Base-by-base conservation (phyloP, 345 rosid species). In the Jatropha curcas region DNA sequence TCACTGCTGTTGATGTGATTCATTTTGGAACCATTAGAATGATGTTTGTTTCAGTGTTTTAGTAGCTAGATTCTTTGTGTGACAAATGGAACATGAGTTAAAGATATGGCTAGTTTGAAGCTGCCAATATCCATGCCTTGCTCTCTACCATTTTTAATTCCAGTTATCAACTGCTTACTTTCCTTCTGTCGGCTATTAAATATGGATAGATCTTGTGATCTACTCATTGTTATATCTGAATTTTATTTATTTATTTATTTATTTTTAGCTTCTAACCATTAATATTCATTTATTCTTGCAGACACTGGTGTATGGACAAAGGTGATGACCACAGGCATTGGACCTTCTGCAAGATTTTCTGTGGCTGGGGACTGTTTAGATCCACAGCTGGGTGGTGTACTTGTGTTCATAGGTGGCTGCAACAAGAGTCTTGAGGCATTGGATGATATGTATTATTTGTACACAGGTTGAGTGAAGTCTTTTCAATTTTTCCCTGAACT, bases 311-410 rank as follows among this genome's bases (percentile, higher is more conserved):
- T 88, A 20, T 96, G 98, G 98, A 90, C 93, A 41, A 88, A 84
- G 76, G 83, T 88, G 75, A 79, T 84, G 45, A 86, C 97, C 57
- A 76, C 73, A 2, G 94, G 96, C 51, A 87, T 86, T 77, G 95
- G 94, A 50, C 99, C 99, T 68, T 91, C 92, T 71, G 91, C 99
- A 27, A 96, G 97, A 82, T 96, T 96, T 82, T 93, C 99, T 61
- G 85, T 91, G 46, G 87, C 96, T 17, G 96, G 98, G 79, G 99
- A 89, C 71, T 88, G 88, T 80, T 86, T 93, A 82, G 95, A 91
- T 86, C 99, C 98, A 5, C 74, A 84, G 65, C 89, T 82, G 79
- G 80, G 84, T 52, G 97, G 99, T 17, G 82, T 85, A 71, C 93
- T 93, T 73, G 81, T 88, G 69, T 83, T 96, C 74, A 73, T 90